phyloP scores from a whole-genome alignment of 768 basidiomycete genomes.

The Coprinopsis strossmayeri region DNA sequence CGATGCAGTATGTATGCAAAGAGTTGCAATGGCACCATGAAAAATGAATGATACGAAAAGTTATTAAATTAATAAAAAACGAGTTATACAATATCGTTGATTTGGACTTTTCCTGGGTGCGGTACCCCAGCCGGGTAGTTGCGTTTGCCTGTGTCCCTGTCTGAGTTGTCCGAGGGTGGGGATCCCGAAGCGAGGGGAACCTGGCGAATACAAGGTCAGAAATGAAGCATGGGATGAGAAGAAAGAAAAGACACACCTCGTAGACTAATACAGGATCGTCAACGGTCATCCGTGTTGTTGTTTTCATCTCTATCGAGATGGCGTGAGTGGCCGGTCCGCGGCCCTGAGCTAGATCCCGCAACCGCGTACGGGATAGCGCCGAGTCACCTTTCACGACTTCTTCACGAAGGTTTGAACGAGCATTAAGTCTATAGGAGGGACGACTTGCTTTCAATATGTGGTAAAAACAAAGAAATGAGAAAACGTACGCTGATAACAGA shows the following conservation, averaged over 20 bases:
- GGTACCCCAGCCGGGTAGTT: too few relatives aligned
- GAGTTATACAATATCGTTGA: too few relatives aligned
- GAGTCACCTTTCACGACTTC: background rate
- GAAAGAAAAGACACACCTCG: background rate
- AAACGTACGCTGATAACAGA: constrained; percentile 1
- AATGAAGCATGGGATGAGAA: too few relatives aligned
- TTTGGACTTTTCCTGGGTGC: too few relatives aligned
- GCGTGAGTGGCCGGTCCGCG: background rate
- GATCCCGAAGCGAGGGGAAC: too few relatives aligned
- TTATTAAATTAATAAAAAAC: too few relatives aligned
- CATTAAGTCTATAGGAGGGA: background rate
- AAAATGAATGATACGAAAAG: too few relatives aligned
- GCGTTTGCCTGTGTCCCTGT: too few relatives aligned
- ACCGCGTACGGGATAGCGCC: background rate
- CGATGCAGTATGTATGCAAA: too few relatives aligned
- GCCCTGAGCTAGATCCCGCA: background rate
- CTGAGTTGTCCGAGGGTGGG: too few relatives aligned
- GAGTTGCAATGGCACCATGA: too few relatives aligned
- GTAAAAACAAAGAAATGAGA: background rate
- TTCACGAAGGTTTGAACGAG: background rate
- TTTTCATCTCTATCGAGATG: constrained; percentile 7
- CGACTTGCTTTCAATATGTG: background rate
- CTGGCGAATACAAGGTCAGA: too few relatives aligned
- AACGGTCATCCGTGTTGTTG: background rate
- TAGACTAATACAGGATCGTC: background rate